Conservation (phyloP, 2,329 filamentous ascomycete species). For the Dothistroma pini region DNA sequence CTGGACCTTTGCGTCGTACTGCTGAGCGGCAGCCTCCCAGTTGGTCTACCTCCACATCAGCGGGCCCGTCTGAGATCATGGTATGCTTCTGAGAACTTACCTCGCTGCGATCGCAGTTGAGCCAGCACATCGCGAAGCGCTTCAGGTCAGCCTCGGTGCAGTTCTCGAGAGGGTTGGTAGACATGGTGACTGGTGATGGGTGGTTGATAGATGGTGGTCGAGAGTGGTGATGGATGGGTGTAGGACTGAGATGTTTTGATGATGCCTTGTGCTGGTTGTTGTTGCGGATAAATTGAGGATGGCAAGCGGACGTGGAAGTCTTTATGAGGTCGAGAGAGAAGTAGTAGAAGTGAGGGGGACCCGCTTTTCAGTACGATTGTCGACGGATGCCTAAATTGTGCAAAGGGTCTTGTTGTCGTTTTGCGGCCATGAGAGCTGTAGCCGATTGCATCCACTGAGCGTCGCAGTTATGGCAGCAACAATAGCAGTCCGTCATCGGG, state of each 20-base stretch:
- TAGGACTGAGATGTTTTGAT: neutral
- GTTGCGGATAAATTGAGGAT: neutral
- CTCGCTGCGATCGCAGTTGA: slow-evolving; percentile 6
- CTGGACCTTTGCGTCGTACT: slow-evolving; percentile 21
- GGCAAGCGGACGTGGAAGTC: neutral
- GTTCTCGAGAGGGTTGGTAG: slow-evolving; percentile 8
- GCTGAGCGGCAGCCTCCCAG: slow-evolving; percentile 14
- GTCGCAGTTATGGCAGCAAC: neutral
- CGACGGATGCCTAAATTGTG: neutral
- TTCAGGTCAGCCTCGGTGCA: slow-evolving; percentile 13
- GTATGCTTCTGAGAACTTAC: no score
- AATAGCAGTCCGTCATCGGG: neutral
- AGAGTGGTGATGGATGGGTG: neutral
- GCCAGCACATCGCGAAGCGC: slow-evolving; percentile 22
- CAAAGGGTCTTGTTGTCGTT: neutral
- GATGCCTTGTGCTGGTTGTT: neutral
- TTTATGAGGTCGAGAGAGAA: neutral
- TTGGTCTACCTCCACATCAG: no score
- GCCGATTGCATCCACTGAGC: neutral
- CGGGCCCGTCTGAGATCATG: no score
- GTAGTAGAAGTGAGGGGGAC: neutral
- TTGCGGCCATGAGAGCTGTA: neutral
- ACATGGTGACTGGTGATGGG: slow-evolving; percentile 6
- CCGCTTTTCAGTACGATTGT: neutral
- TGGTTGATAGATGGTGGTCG: neutral